Evolutionary conservation across 768 basidiomycete genomes (phyloP).

Genomic region (Podaxis rugospora): DNA sequence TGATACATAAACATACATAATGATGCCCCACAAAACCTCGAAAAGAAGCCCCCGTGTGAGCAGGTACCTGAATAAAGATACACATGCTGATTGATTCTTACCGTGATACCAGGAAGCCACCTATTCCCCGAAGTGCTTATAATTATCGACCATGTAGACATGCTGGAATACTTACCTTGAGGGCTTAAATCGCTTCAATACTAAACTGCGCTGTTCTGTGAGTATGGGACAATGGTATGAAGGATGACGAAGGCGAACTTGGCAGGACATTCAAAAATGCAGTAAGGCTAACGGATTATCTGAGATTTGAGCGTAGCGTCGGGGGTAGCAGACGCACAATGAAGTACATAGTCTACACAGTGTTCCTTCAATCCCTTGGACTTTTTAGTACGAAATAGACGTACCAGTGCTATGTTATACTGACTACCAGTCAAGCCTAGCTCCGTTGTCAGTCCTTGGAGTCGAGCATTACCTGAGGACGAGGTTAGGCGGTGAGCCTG

Average conservation of each 20-base stretch:
- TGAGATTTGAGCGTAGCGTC: not conserved
- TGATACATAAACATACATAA: constrained; percentile 40
- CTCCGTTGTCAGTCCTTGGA: constrained; percentile 57
- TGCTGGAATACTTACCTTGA: constrained; percentile 38
- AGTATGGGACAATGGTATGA: constrained; percentile 10
- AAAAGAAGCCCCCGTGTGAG: not conserved
- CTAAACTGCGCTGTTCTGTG: constrained; percentile 28
- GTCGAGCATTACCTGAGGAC: constrained; percentile 54
- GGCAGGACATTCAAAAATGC: constrained; percentile 64
- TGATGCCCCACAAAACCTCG: constrained; percentile 59
- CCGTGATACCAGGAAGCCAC: constrained; percentile 67
- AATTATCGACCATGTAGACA: not conserved
- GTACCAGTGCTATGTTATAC: constrained; percentile 65
- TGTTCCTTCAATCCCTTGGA: not conserved
- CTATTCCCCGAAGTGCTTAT: constrained; percentile 17
- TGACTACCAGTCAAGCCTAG: constrained; percentile 52
- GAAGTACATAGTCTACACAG: constrained; percentile 60
- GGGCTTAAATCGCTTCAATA: constrained; percentile 60
- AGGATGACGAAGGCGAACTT: constrained; percentile 39
- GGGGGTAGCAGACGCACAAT: constrained; percentile 38
- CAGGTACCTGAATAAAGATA: constrained; percentile 7
- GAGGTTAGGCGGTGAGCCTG: not conserved
- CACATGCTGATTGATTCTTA: constrained; percentile 20
- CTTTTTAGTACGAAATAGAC: not conserved
- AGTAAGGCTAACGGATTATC: constrained; percentile 39